A percentile compares a stretch with the other conserved stretches of the same genome.
phyloP scores from a whole-genome alignment of 2,329 filamentous ascomycete species.

The Claviceps paspali region DNA sequence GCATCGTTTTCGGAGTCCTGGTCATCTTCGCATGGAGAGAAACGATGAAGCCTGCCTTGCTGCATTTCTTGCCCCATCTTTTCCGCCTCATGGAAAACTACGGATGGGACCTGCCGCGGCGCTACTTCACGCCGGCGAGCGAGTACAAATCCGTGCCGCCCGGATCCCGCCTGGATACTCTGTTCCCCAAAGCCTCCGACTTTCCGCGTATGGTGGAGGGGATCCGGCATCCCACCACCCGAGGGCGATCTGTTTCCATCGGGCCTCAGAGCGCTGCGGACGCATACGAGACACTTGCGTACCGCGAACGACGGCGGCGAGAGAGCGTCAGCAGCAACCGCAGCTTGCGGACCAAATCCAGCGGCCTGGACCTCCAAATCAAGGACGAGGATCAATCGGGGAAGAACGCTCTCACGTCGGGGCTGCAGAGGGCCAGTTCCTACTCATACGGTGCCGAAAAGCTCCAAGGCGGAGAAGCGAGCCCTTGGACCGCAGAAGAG shows the following conservation, averaged over 20 bases:
- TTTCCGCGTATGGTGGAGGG: conserved; percentile 69
- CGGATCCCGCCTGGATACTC: conserved; percentile 60
- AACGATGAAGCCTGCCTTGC: conserved; percentile 68
- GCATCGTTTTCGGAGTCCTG: conserved; percentile 66
- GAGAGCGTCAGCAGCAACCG: conserved; percentile 40
- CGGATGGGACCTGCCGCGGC: conserved; percentile 66
- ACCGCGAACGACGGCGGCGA: conserved; percentile 51
- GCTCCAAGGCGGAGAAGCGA: conserved; percentile 41
- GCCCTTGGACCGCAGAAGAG: conserved; percentile 6
- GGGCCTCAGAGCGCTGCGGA: conserved; percentile 93
- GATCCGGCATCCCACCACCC: conserved; percentile 55
- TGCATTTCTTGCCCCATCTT: conserved; percentile 65
- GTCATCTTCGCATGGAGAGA: conserved; percentile 84
- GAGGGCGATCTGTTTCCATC: conserved; percentile 71
- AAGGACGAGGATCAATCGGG: conserved; percentile 24
- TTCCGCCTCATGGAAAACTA: conserved; percentile 74
- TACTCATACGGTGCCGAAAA: conserved; percentile 48
- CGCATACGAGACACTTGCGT: conserved; percentile 87
- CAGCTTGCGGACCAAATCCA: conserved; percentile 29
- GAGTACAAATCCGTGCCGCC: conserved; percentile 72
- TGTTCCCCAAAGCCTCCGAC: conserved; percentile 79
- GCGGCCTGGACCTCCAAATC: conserved; percentile 24
- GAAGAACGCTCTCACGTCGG: conserved; percentile 26
- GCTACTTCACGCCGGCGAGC: conserved; percentile 82
- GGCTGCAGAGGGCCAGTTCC: conserved; percentile 27